phyloP scores from a whole-genome alignment of 2,329 filamentous ascomycete genomes.

The Diaporthe nobilis region DNA sequence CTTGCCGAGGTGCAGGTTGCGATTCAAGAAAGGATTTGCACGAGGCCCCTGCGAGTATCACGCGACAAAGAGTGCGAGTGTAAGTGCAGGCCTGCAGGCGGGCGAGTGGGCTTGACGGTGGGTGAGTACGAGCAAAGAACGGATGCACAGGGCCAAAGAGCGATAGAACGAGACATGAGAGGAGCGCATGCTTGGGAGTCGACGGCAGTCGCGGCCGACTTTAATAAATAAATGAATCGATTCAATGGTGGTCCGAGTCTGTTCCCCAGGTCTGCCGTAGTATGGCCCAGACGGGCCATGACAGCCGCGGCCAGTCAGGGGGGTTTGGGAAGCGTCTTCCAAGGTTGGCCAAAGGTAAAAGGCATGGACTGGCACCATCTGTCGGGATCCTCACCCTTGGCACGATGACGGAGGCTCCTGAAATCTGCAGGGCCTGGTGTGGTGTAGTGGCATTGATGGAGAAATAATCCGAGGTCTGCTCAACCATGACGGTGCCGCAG shows the following conservation, averaged over 20 bases:
- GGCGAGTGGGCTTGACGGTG: neutral
- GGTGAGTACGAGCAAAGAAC: slow-evolving; percentile 6
- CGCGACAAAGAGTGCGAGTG: slow-evolving; percentile 19
- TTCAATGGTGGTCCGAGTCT: slow-evolving; percentile 6
- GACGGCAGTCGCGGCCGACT: slow-evolving; percentile 30
- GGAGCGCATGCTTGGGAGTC: neutral
- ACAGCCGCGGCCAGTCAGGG: slow-evolving; percentile 23
- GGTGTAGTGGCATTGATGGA: slow-evolving; percentile 31
- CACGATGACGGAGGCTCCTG: slow-evolving; percentile 35
- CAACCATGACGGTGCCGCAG: slow-evolving; percentile 28
- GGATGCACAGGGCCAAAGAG: slow-evolving; percentile 4
- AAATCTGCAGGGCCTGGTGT: slow-evolving; percentile 22
- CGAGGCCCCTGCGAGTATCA: slow-evolving; percentile 22
- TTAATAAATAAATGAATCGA: slow-evolving; percentile 32
- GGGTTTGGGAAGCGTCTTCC: slow-evolving; percentile 11
- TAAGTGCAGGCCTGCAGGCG: slow-evolving; percentile 4
- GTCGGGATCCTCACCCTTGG: slow-evolving; percentile 30
- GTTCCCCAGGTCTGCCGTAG: slow-evolving; percentile 27
- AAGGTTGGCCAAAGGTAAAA: slow-evolving; percentile 22
- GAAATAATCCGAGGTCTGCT: slow-evolving; percentile 10
- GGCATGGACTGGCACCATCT: slow-evolving; percentile 2
- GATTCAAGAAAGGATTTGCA: slow-evolving; percentile 33
- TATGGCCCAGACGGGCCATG: slow-evolving; percentile 12
- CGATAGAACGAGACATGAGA: neutral
- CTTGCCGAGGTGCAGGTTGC: slow-evolving; percentile 36